Percentiles rank a stretch among this genome's conserved stretches.
Evolutionary conservation across 2,329 filamentous ascomycete genomes (phyloP).

Genomic region (Paecilomyces sp.): DNA sequence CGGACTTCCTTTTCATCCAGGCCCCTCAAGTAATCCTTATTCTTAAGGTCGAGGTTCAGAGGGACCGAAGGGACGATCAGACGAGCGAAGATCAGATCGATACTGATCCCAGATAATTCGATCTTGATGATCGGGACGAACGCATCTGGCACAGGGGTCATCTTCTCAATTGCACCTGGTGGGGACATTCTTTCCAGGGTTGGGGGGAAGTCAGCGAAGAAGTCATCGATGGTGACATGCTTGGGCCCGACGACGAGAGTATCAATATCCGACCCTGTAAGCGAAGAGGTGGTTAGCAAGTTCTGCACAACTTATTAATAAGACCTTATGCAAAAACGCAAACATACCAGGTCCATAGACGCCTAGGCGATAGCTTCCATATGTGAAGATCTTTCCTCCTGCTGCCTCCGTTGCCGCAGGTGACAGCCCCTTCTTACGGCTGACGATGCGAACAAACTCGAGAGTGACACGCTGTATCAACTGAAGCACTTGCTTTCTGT

Average conservation of each 20-base stretch:
- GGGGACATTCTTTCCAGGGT: conserved; percentile 70
- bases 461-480: conserved; percentile 73
- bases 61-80: conserved; percentile 67
- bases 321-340: not conserved
- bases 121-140: conserved; percentile 98
- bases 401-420: conserved; percentile 73
- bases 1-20: conserved; percentile 80
- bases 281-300: conserved; percentile 2
- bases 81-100: conserved; percentile 85
- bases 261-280: conserved; percentile 85
- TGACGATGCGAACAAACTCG: conserved; percentile 80
- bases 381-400: conserved; percentile 89
- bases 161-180: conserved; percentile 71
- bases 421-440: conserved; percentile 64
- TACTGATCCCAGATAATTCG: conserved; percentile 81
- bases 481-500: conserved; percentile 63
- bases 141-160: conserved; percentile 79
- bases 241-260: conserved; percentile 87
- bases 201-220: conserved; percentile 82
- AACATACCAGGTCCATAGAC: conserved; percentile 71
- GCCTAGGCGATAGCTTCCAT: conserved; percentile 89
- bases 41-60: conserved; percentile 65
- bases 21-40: conserved; percentile 77
- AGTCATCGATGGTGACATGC: conserved; percentile 82
- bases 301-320: not conserved